These are phyloP conservation scores for Periconia macrospinosa DNA, from an alignment of 2,329 filamentous ascomycete genomes.

Conservation along the genomic window DNA sequence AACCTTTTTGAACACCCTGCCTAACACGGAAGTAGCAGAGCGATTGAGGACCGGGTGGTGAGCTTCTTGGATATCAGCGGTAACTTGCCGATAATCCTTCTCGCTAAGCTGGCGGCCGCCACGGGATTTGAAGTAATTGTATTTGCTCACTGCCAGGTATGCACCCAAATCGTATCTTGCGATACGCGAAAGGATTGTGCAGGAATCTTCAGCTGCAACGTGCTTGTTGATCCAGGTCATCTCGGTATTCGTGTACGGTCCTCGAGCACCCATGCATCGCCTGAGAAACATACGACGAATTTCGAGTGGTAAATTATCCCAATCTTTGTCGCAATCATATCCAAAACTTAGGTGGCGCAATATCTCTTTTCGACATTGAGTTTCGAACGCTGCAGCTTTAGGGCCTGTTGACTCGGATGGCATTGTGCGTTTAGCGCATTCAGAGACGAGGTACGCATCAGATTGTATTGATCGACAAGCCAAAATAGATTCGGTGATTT, in stretches of 20 bases:
- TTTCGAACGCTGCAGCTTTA: constrained; percentile 24
- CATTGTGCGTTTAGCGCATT: constrained; percentile 37
- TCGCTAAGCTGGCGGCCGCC: constrained; percentile 22
- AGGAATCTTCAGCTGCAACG: constrained; percentile 44
- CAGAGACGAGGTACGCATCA: constrained; percentile 30
- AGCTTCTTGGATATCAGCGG: constrained; percentile 35
- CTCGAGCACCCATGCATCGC: constrained; percentile 49
- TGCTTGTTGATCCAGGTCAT: constrained; percentile 51
- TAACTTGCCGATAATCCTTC: constrained; percentile 36
- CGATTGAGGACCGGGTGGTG: constrained; percentile 35
- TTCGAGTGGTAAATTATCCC: constrained; percentile 53
- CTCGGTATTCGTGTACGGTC: constrained; percentile 44
- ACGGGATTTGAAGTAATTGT: constrained; percentile 34
- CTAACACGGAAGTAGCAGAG: constrained; percentile 26
- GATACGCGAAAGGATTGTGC: constrained; percentile 44
- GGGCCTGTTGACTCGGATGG: constrained; percentile 23
- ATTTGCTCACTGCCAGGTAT: constrained; percentile 37
- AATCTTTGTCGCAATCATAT: constrained; percentile 53
- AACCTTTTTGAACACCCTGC: constrained; percentile 28
- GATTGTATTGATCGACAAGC: constrained; percentile 22
- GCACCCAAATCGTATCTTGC: constrained; percentile 54
- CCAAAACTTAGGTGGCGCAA: constrained; percentile 53
- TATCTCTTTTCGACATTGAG: constrained; percentile 46
- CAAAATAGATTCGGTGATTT: constrained; percentile 36
- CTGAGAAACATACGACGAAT: constrained; percentile 51